Conservation (phyloP, 2,329 filamentous ascomycete species). For the Ceratocystiopsis brevicomis region DNA sequence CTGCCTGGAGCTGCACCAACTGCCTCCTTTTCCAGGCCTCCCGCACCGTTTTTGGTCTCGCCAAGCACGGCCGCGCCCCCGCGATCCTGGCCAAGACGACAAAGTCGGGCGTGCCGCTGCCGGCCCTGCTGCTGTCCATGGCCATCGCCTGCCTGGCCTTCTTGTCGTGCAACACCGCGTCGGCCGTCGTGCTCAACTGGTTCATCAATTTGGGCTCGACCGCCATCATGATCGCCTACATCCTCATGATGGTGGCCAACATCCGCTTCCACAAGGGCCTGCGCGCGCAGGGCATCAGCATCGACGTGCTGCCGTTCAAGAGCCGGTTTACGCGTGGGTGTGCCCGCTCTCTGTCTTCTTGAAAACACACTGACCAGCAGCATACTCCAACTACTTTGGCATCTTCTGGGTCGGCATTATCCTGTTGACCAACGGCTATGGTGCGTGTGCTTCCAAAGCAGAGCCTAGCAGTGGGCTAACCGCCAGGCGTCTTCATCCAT, state of each 20-base stretch:
- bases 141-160: conserved; percentile 38
- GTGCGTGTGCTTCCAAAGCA: not conserved
- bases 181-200: conserved; percentile 11
- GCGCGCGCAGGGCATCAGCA: conserved; percentile 40
- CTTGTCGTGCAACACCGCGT: conserved; percentile 46
- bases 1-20: not conserved
- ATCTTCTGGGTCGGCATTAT: not conserved
- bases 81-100: too few species aligned
- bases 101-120: too few species aligned
- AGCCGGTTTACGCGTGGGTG: conserved; percentile 47
- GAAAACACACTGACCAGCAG: conserved; percentile 17
- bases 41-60: conserved; percentile 35
- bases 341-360: conserved; percentile 39
- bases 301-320: conserved; percentile 44
- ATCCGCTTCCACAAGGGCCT: conserved; percentile 49
- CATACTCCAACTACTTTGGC: conserved; percentile 50
- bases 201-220: conserved; percentile 26
- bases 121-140: conserved; percentile 34
- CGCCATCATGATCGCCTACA: conserved; percentile 44
- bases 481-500: conserved; percentile 38
- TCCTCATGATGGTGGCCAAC: conserved; percentile 51
- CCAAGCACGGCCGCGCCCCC: too few species aligned
- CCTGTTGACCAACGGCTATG: not conserved
- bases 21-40: conserved; percentile 1
- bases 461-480: too few species aligned